Base-by-base conservation (phyloP, 1,139 yeast species). In the Candida sp. region DNA sequence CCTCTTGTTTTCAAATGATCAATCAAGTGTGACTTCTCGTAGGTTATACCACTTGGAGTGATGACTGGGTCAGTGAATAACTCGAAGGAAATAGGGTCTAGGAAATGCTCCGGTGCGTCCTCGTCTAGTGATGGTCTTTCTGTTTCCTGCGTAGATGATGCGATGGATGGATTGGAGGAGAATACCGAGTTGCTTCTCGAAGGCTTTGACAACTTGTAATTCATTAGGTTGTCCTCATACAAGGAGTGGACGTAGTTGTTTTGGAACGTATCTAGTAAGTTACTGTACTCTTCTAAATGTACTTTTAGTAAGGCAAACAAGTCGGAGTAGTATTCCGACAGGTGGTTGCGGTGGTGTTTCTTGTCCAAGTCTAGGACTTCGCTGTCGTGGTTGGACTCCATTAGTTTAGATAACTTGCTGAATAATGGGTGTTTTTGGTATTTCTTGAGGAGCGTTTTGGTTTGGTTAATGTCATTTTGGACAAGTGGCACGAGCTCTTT, bases 21-120 rank as follows among this genome's bases (percentile, higher is more conserved):
- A 2, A 57, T 17, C 17, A 57, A 46, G 17, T 51, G 47, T 22
- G 75, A 54, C 49, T 73, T 68, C 55, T 80, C 84, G 58, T 75
- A 80, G 1, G 83, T 72, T 33, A 74, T 77, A 2, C 84, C 84
- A 26, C 80, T 72, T 9, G 80, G 81, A 11, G 80, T 69, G n/a
- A 79, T 63, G 5, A 80, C 84, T 0, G 84, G 84, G 43, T 80
- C 77, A 35, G 58, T 59, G 58, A 78, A 78, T 37, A 79, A 54
- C 44, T 73, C 72, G 59, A 75, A 77, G 2, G 82, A 73, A 28
- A 80, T 76, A 5, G 84, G 84, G 54, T 80, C 83, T 17, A 76
- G 53, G 22, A 77, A 60, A 48, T 66, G 67, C 33, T 76, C 82
- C 0, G 84, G 84, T 0, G 75, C 73, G 1, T 38, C 41, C 5